A percentile compares a stretch with the other conserved stretches of the same genome.
Evolutionary conservation across 202 grass and related monocot genomes (phyloP).

Genomic region (Eragrostis tef): DNA sequence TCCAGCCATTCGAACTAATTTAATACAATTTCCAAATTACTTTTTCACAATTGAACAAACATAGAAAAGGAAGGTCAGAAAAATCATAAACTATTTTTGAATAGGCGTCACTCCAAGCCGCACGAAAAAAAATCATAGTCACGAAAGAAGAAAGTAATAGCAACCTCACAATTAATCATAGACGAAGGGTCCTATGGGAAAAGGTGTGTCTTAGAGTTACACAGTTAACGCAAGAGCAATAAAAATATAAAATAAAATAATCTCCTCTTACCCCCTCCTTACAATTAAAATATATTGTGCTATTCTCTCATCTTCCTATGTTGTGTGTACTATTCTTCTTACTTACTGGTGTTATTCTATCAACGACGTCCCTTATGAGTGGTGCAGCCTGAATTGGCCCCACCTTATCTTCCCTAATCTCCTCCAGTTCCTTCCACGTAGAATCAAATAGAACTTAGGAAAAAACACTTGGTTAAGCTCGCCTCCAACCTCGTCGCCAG

Average conservation of each 20-base stretch:
- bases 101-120: slow-evolving; percentile 21
- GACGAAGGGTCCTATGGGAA: not conserved
- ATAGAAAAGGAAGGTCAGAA: not conserved
- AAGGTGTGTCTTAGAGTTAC: not conserved
- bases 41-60: not conserved
- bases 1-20: no score
- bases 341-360: no score
- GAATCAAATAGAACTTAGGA: no score
- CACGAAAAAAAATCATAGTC: not conserved
- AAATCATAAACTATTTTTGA: not conserved
- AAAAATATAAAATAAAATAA: not conserved
- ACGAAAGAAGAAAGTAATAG: not conserved
- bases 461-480: no score
- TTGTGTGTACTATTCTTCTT: no score
- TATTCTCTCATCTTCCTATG: not conserved
- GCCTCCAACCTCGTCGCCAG: no score
- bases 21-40: no score
- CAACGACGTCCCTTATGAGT: no score
- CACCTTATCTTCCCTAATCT: no score
- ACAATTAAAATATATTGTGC: slow-evolving; percentile 32
- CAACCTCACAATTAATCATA: not conserved
- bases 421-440: no score
- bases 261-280: not conserved
- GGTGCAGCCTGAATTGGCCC: no score
- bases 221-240: slow-evolving; percentile 8